phyloP scores from a whole-genome alignment of 2,329 filamentous ascomycete species.

The Shiraia bambusicola region DNA sequence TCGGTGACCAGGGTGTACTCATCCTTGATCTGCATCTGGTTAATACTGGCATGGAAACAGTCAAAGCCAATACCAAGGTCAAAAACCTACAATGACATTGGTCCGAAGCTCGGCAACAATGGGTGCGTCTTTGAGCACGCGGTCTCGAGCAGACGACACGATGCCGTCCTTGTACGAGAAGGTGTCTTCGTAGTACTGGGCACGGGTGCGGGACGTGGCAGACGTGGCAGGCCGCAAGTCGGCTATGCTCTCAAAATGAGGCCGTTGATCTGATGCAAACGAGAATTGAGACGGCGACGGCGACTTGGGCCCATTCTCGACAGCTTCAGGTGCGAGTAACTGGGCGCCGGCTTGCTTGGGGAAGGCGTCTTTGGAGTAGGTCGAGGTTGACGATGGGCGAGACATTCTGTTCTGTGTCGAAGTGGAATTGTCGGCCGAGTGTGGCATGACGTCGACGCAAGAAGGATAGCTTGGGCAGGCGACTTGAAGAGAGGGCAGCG shows the following conservation, averaged over 20 bases:
- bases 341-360: conserved; percentile 39
- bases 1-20: conserved; percentile 74
- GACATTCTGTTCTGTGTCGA: conserved; percentile 40
- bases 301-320: conserved; percentile 30
- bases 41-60: conserved; percentile 17
- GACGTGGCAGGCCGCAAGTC: conserved; percentile 16
- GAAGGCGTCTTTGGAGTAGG: conserved; percentile 35
- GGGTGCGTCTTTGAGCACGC: conserved; percentile 49
- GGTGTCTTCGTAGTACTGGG: conserved; percentile 42
- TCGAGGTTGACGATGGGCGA: conserved; percentile 40
- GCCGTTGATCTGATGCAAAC: conserved; percentile 36
- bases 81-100: conserved; percentile 53
- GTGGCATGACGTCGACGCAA: conserved; percentile 31
- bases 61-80: conserved; percentile 11
- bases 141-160: conserved; percentile 43
- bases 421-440: conserved; percentile 37
- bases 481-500: conserved; percentile 8
- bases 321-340: conserved; percentile 30
- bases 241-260: conserved; percentile 5
- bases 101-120: conserved; percentile 52
- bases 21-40: conserved; percentile 63
- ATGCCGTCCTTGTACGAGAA: conserved; percentile 42
- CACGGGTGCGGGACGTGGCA: conserved; percentile 27
- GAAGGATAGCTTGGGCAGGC: no score
- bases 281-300: conserved; percentile 43